These are phyloP conservation scores for Globisporangium nodosum DNA, from an alignment of 352 stramenopile species.

Conservation along the genomic window DNA sequence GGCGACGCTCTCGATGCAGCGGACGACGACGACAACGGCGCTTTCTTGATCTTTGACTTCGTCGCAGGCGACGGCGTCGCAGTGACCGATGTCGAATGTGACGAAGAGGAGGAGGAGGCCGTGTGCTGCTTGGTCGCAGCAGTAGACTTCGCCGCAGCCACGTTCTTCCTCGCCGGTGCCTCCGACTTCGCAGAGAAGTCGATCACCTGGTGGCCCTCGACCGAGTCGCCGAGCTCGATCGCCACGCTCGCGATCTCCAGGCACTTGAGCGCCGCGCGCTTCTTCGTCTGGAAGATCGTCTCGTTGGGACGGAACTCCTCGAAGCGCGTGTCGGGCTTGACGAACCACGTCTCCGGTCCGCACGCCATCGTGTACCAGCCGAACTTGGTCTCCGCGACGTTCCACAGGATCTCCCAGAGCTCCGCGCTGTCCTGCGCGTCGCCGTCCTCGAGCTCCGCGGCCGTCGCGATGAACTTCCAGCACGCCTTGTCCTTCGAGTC, in stretches of 20 bases:
- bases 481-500: conserved; percentile 72
- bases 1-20: neutral
- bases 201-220: conserved; percentile 52
- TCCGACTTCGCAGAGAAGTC: conserved; percentile 26
- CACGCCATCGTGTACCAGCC: conserved; percentile 72
- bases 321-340: conserved; percentile 68
- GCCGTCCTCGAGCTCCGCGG: conserved; percentile 19
- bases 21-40: neutral
- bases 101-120: neutral
- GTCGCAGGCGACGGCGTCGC: conserved; percentile 25
- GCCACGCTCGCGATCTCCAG: conserved; percentile 39
- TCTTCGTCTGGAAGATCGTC: conserved; percentile 80
- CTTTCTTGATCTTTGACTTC: conserved; percentile 23
- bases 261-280: conserved; percentile 62
- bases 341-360: conserved; percentile 65
- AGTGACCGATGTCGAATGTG: conserved; percentile 11
- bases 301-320: conserved; percentile 67
- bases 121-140: conserved; percentile 17
- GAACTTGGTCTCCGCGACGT: conserved; percentile 50
- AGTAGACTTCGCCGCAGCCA: conserved; percentile 14
- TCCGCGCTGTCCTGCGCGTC: conserved; percentile 17
- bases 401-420: conserved; percentile 70
- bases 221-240: conserved; percentile 65
- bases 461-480: conserved; percentile 66
- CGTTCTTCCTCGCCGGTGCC: conserved; percentile 3